Base-by-base conservation (phyloP, 306 rosid species). In the Prunus davidiana region DNA sequence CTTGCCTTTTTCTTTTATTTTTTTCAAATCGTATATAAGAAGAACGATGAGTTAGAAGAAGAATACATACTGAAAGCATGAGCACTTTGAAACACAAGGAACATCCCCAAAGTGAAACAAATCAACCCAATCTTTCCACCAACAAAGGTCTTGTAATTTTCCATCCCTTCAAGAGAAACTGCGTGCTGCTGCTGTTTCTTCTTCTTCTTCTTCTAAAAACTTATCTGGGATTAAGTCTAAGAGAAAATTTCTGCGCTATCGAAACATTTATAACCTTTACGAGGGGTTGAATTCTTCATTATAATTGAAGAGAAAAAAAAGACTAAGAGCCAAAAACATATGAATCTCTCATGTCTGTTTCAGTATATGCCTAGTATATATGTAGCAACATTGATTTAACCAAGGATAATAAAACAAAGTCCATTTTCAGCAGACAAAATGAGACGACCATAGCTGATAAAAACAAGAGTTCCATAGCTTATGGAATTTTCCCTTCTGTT, bases 281-380 rank as follows among this genome's bases (percentile, higher is more conserved):
- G 16, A 56, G 49, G 20, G 70, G 8, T 65, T 47, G 77, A 54
- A 86, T 80, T 27, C 76, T 82, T 67, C 27, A 11, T 54, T 51
- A 63, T 2, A 67, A 28, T 16, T 71, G 30, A 19, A 45, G 61
- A 57, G 41, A 12, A 16, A 38, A 15, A 22, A 81, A 25, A 9
- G 62, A 55, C 74, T 13, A 71, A 78, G 45, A 76, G 61, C 82
- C 58, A 75, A 70, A 62, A 82, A 79, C 41, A 73, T 15, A 30
- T 34, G 49, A 32, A 24, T 2, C 15, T 10, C 10, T 67, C 28
- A n/a, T 61, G 84, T 77, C 67, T 15, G 30, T 47, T 72, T 56
- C 13, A n/a, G 87, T 75, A 86, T 87, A 84, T 87, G 64, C 93
- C 68, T 34, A 81, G 89, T 65, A 81, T 75, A 81, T 83, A 75